Evolutionary conservation across 2,329 filamentous ascomycete species (phyloP).

Genomic region (Alternaria ethzedia): DNA sequence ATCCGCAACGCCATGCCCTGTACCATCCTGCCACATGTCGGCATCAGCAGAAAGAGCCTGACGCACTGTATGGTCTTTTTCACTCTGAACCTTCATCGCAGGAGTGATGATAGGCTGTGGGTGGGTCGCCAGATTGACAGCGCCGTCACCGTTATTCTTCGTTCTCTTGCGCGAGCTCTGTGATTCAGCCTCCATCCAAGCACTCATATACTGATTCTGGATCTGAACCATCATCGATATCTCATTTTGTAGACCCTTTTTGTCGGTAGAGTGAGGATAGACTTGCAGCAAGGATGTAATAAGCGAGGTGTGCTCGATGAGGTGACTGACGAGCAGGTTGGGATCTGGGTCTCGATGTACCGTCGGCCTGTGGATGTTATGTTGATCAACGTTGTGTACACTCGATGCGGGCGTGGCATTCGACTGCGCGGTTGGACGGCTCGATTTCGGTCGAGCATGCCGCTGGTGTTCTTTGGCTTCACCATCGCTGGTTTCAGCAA

Average conservation of each 20-base stretch:
- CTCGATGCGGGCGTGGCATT: background rate
- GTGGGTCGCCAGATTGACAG: background rate
- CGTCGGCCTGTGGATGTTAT: conserved; percentile 1
- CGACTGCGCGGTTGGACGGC: background rate
- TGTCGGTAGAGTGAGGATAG: conserved; percentile 22
- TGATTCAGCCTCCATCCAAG: conserved; percentile 21
- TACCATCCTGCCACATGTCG: conserved; percentile 28
- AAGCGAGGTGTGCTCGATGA: conserved; percentile 23
- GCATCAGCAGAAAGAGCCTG: conserved; percentile 19
- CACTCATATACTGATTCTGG: conserved; percentile 18
- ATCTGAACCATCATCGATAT: conserved; percentile 23
- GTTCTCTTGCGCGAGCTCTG: background rate
- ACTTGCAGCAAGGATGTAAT: conserved; percentile 22
- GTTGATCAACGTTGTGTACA: background rate
- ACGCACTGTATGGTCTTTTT: conserved; percentile 18
- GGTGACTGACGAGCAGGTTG: conserved; percentile 6
- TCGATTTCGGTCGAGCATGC: background rate
- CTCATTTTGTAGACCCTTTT: conserved; percentile 21
- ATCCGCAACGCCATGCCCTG: conserved; percentile 21
- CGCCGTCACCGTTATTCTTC: background rate
- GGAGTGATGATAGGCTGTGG: background rate
- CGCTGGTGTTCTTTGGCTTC: background rate
- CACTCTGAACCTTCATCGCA: background rate
- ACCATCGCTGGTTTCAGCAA: conserved; percentile 6
- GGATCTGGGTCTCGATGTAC: conserved; percentile 12